Evolutionary conservation across 1,139 yeast species (phyloP).

Genomic region (Magnusiomyces paraingens): DNA sequence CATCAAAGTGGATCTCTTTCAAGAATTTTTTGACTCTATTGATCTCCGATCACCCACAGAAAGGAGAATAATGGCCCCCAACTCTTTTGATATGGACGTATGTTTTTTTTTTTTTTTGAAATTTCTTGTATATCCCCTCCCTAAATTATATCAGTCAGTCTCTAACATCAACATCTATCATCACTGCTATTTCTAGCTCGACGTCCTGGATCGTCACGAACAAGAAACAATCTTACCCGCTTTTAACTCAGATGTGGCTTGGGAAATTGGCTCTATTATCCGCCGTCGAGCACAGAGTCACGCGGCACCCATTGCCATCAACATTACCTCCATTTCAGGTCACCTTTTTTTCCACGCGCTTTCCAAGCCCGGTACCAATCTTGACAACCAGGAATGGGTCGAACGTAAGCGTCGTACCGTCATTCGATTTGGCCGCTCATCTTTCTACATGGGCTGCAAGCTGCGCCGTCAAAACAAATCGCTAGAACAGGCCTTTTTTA

Average conservation of each 20-base stretch:
- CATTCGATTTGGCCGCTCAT: constrained; percentile 46
- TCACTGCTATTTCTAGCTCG: constrained; percentile 17
- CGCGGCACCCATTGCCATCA: constrained; percentile 42
- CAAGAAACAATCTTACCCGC: constrained; percentile 26
- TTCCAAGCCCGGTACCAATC: constrained; percentile 39
- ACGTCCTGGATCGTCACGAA: constrained; percentile 26
- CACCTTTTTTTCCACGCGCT: constrained; percentile 49
- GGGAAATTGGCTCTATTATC: constrained; percentile 30
- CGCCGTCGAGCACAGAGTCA: constrained; percentile 25
- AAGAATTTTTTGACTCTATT: too few species aligned
- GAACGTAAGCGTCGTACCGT: constrained; percentile 49
- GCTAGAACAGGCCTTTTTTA: constrained; percentile 37
- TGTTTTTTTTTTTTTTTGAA: background rate
- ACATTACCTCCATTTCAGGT: constrained; percentile 45
- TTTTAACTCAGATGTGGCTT: constrained; percentile 33
- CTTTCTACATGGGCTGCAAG: constrained; percentile 50
- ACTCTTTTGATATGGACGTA: constrained; percentile 2
- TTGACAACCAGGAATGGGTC: constrained; percentile 57
- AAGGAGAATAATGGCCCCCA: background rate
- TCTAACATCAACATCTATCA: background rate
- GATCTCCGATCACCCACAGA: background rate
- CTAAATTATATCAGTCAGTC: background rate
- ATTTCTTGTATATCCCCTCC: background rate
- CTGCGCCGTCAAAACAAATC: constrained; percentile 26
- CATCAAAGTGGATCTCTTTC: too few species aligned